phyloP scores from a whole-genome alignment of 2,329 filamentous ascomycete genomes.

The Trichophaea hybrida region DNA sequence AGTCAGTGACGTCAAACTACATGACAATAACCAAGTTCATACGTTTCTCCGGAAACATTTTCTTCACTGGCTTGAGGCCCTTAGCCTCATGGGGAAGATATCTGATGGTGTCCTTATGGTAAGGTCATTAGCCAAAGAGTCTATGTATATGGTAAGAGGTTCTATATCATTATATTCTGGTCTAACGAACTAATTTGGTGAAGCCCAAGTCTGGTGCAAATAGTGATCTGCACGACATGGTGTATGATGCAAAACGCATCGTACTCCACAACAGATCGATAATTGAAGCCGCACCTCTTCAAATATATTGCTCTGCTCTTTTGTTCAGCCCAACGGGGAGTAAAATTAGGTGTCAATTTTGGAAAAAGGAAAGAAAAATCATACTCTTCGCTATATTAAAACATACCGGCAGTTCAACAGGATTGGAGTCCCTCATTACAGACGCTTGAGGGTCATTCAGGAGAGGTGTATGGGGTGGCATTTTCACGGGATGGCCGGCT shows the following conservation, averaged over 20 bases:
- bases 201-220: background rate
- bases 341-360: background rate
- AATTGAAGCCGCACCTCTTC: background rate
- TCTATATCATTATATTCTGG: background rate
- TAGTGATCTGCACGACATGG: background rate
- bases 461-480: background rate
- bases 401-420: background rate
- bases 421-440: constrained; percentile 51
- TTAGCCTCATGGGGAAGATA: constrained; percentile 15
- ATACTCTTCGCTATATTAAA: background rate
- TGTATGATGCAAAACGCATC: background rate
- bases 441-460: constrained; percentile 80
- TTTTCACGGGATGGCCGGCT: too few species aligned
- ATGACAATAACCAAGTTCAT: constrained; percentile 4
- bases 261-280: background rate
- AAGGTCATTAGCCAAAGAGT: background rate
- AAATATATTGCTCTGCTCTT: background rate
- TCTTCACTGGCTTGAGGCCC: constrained; percentile 22
- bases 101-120: background rate
- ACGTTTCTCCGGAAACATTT: constrained; percentile 16
- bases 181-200: background rate
- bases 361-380: background rate
- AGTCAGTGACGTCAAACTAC: background rate
- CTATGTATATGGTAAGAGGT: background rate
- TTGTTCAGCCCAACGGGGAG: background rate